Evolutionary conservation across 345 rosid species (phyloP).

Genomic region (Euclidium syriacum): DNA sequence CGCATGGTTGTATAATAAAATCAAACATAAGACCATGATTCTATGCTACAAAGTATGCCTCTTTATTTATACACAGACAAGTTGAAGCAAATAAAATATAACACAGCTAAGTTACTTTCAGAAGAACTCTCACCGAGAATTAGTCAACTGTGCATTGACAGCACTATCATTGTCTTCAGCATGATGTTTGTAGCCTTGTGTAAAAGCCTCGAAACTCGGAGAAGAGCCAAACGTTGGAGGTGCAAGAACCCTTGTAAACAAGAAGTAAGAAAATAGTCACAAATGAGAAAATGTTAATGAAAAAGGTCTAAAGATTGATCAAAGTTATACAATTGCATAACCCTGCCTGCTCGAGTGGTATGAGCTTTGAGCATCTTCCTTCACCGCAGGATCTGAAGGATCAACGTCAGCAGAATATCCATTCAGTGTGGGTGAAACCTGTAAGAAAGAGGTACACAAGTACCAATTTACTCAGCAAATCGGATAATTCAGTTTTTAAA

Average conservation of each 20-base stretch:
- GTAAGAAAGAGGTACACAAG: not conserved
- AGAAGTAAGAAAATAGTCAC: constrained; percentile 17
- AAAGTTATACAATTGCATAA: constrained; percentile 28
- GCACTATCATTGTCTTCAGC: constrained; percentile 59
- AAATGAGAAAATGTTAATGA: not conserved
- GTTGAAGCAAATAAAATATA: not conserved
- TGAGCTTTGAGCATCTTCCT: constrained; percentile 79
- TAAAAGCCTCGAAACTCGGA: constrained; percentile 61
- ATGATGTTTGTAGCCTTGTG: constrained; percentile 44
- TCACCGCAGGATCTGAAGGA: constrained; percentile 48
- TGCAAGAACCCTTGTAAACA: constrained; percentile 52
- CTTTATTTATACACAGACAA: constrained; percentile 1
- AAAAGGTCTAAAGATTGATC: not conserved
- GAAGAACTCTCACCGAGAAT: constrained; percentile 22
- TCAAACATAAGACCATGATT: not conserved
- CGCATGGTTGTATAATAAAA: constrained; percentile 8
- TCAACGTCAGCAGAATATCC: constrained; percentile 42
- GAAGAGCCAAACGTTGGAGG: constrained; percentile 99
- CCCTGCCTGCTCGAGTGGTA: constrained; percentile 46
- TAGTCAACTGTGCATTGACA: constrained; percentile 37
- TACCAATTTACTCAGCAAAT: not conserved
- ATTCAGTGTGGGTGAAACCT: constrained; percentile 59
- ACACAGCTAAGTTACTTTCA: not conserved
- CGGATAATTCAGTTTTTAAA: not conserved
- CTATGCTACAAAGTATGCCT: constrained; percentile 1